Evolutionary conservation across 345 rosid genomes (phyloP), one percentile per base, ranked within the genome.

Genomic region (Anacardium occidentale): DNA sequence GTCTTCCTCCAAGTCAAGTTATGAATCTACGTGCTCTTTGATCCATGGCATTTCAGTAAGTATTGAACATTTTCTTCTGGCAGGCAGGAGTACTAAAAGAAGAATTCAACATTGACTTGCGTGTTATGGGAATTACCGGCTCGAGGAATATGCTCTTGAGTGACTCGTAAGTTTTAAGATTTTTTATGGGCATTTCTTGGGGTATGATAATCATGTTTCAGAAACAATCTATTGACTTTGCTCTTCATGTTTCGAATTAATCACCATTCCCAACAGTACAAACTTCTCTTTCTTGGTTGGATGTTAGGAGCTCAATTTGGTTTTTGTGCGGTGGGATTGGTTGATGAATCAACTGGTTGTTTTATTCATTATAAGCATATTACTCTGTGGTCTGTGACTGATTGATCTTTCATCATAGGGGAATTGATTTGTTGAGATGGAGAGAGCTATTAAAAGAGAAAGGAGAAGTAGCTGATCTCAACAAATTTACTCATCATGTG

Each of bases 31-130:
- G 34, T n/a, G 34, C 26, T 53, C 50, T 63, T 65, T 21, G 15
- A 24, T 60, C 12, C 22, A 18, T 79, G 37, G 11, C 10, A 66
- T 29, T 51, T 71, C 45, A 68, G 54, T 29, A 32, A 42, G 32
- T 54, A 55, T 26, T 65, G 24, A 54, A 13, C 5, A 5, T 70
- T 56, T 70, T 25, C 3, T 10, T 82, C 77, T 77, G 74, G 78
- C 91, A 92, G 99, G 91, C 92, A 71, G 96, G 76, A 17, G 83
- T 87, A 65, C 98, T 96, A n/a, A 96, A 96, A 85, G 94, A 93
- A 80, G 98, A 93, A 59, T 96, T 91, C 68, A 96, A 93, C 76
- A 96, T 96, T 77, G 99, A 93, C 80, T 79, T 96, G 81, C 97
- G 98, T 69, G 97, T 96, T 54, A 74, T 96, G 97, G 99, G 99